These are phyloP conservation scores for Amorphotheca resinae DNA, from an alignment of 495 filamentous ascomycete species.

Conservation along the genomic window DNA sequence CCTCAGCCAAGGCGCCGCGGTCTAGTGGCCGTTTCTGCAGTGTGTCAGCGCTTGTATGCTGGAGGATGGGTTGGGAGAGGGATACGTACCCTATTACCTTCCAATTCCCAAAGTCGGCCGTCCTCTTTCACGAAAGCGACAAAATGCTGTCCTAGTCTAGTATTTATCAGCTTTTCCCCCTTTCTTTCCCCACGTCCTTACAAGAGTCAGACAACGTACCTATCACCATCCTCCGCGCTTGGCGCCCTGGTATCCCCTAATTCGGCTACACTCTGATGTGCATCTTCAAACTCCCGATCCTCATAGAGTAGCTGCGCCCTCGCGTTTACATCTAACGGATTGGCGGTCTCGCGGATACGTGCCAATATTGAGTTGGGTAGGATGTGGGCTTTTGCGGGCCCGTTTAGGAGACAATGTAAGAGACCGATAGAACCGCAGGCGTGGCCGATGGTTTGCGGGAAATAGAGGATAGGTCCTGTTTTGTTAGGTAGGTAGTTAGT, in stretches of 20 bases:
- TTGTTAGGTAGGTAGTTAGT: too few species aligned
- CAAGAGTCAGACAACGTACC: too few species aligned
- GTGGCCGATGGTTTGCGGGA: conserved; percentile 74
- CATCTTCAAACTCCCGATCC: conserved; percentile 51
- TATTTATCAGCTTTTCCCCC: not conserved
- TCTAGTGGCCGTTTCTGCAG: conserved; percentile 52
- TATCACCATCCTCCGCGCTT: conserved; percentile 29
- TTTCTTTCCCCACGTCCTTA: too few species aligned
- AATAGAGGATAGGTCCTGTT: conserved; percentile 59
- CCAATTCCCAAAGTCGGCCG: conserved; percentile 69
- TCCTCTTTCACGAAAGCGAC: conserved; percentile 61
- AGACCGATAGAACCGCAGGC: conserved; percentile 73
- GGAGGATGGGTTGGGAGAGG: not conserved
- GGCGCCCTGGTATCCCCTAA: conserved; percentile 56
- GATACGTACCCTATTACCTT: conserved; percentile 38
- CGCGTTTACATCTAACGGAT: conserved; percentile 32
- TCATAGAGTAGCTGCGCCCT: conserved; percentile 65
- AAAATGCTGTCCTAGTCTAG: conserved; percentile 48
- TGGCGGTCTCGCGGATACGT: conserved; percentile 31
- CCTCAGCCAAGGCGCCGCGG: conserved; percentile 45
- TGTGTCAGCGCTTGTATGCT: not conserved
- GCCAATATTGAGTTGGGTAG: conserved; percentile 34
- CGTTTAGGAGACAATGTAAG: conserved; percentile 62
- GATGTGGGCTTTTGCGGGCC: conserved; percentile 34
- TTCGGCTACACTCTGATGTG: conserved; percentile 52